phyloP scores from a whole-genome alignment of 2,329 filamentous ascomycete genomes.

The Fusarium abutilonis region DNA sequence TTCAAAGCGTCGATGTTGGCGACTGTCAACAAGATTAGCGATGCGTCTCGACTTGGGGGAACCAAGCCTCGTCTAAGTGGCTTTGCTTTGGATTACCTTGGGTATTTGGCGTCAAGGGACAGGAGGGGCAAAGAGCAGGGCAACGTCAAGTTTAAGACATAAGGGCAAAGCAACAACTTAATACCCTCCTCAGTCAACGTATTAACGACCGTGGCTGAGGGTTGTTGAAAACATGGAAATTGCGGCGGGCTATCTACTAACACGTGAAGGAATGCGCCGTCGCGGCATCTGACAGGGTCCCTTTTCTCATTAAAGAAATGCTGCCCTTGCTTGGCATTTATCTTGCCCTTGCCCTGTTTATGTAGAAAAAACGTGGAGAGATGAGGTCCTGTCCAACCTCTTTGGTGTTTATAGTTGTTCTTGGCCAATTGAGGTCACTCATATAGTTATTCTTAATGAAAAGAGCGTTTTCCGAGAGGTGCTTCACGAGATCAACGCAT shows the following conservation, averaged over 20 bases:
- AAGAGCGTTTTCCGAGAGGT: background rate
- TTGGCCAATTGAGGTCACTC: background rate
- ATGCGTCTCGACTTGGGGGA: conserved; percentile 31
- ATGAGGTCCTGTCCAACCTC: background rate
- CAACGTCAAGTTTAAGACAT: background rate
- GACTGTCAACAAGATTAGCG: conserved; percentile 28
- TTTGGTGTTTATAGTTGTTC: background rate
- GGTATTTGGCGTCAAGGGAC: conserved; percentile 1
- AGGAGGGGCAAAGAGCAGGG: background rate
- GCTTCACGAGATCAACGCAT: conserved; percentile 18
- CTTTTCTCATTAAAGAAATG: conserved; percentile 20
- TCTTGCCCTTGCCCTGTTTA: background rate
- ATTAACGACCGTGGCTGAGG: conserved; percentile 29
- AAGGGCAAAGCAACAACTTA: conserved; percentile 11
- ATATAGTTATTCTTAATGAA: background rate
- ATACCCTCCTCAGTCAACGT: conserved; percentile 23
- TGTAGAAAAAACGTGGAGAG: background rate
- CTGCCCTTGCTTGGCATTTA: conserved; percentile 37
- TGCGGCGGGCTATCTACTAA: conserved; percentile 15
- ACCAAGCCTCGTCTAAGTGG: conserved; percentile 23
- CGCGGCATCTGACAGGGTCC: conserved; percentile 25
- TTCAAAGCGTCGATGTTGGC: conserved; percentile 18
- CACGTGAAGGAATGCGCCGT: conserved; percentile 37
- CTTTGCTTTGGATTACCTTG: background rate
- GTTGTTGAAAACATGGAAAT: conserved; percentile 29